These are phyloP conservation scores for Friedmanniomyces endolithicus DNA, from an alignment of 495 filamentous ascomycete species.

Conservation along the genomic window DNA sequence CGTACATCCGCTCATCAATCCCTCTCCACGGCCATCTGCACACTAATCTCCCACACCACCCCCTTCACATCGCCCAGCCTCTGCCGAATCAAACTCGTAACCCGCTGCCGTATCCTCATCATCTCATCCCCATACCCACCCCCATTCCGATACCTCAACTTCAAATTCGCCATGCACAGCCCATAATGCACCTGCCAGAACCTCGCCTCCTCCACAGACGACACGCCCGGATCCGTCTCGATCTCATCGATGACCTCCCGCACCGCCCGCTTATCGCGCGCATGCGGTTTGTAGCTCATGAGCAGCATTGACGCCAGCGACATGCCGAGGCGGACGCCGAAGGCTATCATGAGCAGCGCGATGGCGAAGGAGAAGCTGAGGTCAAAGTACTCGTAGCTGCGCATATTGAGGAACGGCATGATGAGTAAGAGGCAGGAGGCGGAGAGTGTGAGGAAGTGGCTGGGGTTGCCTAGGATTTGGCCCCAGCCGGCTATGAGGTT, in stretches of 20 bases:
- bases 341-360: conserved; percentile 69
- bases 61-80: conserved; percentile 78
- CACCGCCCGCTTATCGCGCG: conserved; percentile 32
- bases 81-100: conserved; percentile 70
- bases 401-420: conserved; percentile 67
- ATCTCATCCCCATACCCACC: conserved; percentile 46
- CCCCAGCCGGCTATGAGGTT: conserved; percentile 72
- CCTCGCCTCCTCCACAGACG: conserved; percentile 68
- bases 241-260: conserved; percentile 72
- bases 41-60: conserved; percentile 72
- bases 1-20: conserved; percentile 21
- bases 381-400: conserved; percentile 68
- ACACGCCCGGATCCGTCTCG: conserved; percentile 61
- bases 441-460: conserved; percentile 81
- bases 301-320: conserved; percentile 85
- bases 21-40: conserved; percentile 30
- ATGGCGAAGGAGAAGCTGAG: conserved; percentile 66
- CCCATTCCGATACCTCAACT: conserved; percentile 48
- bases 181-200: conserved; percentile 99
- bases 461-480: conserved; percentile 73
- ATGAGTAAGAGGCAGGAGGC: conserved; percentile 70
- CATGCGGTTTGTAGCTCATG: conserved; percentile 65
- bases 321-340: conserved; percentile 70
- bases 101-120: conserved; percentile 54
- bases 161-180: conserved; percentile 87